Evolutionary conservation across 768 basidiomycete species (phyloP).

Genomic region (Collybia sordida): DNA sequence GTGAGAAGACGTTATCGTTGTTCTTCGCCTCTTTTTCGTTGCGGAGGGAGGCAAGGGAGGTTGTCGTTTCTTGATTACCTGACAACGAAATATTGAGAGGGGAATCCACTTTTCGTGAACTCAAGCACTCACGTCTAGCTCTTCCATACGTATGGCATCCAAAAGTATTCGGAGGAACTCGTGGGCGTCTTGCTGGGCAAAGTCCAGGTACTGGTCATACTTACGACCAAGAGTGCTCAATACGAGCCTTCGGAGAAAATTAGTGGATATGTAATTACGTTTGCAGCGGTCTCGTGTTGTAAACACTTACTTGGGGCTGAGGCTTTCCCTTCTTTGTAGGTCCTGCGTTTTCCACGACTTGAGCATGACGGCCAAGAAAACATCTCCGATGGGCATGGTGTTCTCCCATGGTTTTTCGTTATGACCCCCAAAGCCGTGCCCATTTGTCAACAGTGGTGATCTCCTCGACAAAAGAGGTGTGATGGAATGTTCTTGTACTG

Average conservation of each 20-base stretch:
- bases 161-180: constrained; percentile 88
- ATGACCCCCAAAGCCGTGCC: constrained; percentile 50
- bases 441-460: constrained; percentile 72
- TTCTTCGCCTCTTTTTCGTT: constrained; percentile 39
- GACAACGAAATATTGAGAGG: constrained; percentile 4
- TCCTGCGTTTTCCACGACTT: constrained; percentile 67
- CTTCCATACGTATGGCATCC: constrained; percentile 94
- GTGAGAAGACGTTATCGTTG: constrained; percentile 28
- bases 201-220: constrained; percentile 93
- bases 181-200: constrained; percentile 95
- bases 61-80: constrained; percentile 80
- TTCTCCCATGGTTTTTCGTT: constrained; percentile 54
- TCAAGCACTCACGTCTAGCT: constrained; percentile 66
- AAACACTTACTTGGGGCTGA: constrained; percentile 66
- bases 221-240: constrained; percentile 73
- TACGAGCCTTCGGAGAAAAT: constrained; percentile 45
- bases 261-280: background rate
- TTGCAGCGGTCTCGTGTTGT: background rate
- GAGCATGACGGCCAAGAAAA: constrained; percentile 59
- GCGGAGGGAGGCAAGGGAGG: constrained; percentile 32
- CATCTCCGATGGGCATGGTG: constrained; percentile 70
- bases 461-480: constrained; percentile 43
- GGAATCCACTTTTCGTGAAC: background rate
- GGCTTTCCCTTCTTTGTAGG: constrained; percentile 43
- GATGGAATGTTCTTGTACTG: constrained; percentile 36